Evolutionary conservation across 257 asterid genomes (phyloP).

Genomic region (Solanum clarkiae): DNA sequence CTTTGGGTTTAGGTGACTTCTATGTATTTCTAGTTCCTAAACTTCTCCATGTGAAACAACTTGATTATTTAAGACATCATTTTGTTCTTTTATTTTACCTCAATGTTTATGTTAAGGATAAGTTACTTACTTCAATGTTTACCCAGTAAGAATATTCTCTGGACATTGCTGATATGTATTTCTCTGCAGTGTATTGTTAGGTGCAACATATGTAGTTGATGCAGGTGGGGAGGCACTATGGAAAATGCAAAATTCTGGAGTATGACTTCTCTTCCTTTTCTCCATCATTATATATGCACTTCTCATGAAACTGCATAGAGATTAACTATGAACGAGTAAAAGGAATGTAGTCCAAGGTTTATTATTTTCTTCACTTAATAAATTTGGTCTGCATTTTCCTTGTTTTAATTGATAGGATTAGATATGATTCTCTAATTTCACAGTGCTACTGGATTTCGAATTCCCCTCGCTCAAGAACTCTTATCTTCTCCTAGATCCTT

Average conservation of each 20-base stretch:
- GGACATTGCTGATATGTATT: neutral
- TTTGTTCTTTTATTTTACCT: neutral
- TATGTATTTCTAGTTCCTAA: neutral
- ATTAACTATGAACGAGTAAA: neutral
- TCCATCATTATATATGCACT: neutral
- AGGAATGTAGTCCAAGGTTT: neutral
- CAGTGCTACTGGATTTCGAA: neutral
- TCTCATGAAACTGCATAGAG: neutral
- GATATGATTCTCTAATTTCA: neutral
- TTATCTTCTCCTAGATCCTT: neutral
- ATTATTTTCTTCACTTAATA: neutral
- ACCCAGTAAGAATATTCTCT: neutral
- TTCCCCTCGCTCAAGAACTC: neutral
- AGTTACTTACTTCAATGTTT: neutral
- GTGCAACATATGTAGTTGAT: conserved; percentile 42
- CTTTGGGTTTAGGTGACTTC: neutral
- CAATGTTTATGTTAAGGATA: neutral
- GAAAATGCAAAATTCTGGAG: conserved; percentile 70
- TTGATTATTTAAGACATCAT: neutral
- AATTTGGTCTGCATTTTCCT: neutral
- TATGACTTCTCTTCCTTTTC: conserved; percentile 13
- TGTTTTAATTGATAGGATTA: neutral
- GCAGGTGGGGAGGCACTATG: conserved; percentile 59
- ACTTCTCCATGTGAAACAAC: neutral
- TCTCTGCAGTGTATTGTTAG: conserved; percentile 48